phyloP scores from a whole-genome alignment of 495 filamentous ascomycete genomes.

The Talaromyces ruber region DNA sequence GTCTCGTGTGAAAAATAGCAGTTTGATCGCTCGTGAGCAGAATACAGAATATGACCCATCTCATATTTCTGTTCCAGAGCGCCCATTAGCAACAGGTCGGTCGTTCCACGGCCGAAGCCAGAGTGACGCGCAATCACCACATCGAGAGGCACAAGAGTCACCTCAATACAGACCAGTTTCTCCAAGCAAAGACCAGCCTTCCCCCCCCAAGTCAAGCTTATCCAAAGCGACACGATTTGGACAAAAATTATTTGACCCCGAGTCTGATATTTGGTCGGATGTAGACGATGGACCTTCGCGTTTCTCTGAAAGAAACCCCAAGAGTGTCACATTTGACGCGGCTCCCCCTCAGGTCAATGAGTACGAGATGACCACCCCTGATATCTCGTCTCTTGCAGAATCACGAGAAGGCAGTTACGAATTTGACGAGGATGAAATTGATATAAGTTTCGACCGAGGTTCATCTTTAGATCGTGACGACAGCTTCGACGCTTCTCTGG shows the following conservation, averaged over 20 bases:
- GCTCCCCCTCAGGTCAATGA: constrained; percentile 92
- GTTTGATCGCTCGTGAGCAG: constrained; percentile 82
- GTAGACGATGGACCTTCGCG: constrained; percentile 47
- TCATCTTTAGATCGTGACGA: constrained; percentile 67
- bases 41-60: constrained; percentile 85
- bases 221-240: constrained; percentile 62
- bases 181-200: constrained; percentile 64
- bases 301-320: constrained; percentile 68
- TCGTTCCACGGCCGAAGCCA: constrained; percentile 52
- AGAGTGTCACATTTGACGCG: constrained; percentile 93
- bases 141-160: constrained; percentile 21
- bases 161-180: constrained; percentile 33
- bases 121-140: constrained; percentile 38
- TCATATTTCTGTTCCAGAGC: constrained; percentile 61
- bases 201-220: constrained; percentile 82
- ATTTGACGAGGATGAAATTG: constrained; percentile 64
- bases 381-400: constrained; percentile 78
- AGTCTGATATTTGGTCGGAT: constrained; percentile 65
- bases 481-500: constrained; percentile 87
- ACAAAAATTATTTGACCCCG: constrained; percentile 56
- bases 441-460: constrained; percentile 62
- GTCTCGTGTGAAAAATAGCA: constrained; percentile 93
- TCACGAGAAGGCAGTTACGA: constrained; percentile 91
- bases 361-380: constrained; percentile 95
- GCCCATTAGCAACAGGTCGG: constrained; percentile 61